phyloP scores from a whole-genome alignment of 129 eudicot species.

The Artemisia tridentata region DNA sequence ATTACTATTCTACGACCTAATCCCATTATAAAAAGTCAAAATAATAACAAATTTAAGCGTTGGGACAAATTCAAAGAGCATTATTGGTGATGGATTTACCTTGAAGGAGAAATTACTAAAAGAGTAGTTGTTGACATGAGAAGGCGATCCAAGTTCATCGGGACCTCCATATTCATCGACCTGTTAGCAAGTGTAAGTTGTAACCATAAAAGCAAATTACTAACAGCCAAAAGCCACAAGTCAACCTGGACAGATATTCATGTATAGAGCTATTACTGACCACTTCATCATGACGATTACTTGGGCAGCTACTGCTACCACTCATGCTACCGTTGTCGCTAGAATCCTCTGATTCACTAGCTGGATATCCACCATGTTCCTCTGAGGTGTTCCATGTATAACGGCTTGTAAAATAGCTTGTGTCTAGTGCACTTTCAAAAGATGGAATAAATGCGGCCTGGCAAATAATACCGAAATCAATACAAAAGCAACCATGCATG shows the following conservation, averaged over 20 bases:
- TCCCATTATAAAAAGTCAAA: too few relatives aligned
- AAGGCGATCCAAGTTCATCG: conserved; percentile 63
- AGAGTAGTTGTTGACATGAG: conserved; percentile 71
- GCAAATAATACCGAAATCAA: conserved; percentile 11
- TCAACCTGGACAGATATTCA: not conserved
- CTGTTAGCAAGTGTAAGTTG: conserved; percentile 41
- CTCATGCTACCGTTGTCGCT: conserved; percentile 82
- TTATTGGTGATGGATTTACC: conserved; percentile 41
- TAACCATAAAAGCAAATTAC: conserved; percentile 11
- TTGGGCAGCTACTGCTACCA: conserved; percentile 77
- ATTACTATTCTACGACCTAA: too few relatives aligned
- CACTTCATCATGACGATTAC: conserved; percentile 85
- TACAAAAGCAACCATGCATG: conserved; percentile 7
- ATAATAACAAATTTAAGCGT: too few relatives aligned
- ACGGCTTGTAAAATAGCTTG: conserved; percentile 96
- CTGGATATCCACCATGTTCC: conserved; percentile 59
- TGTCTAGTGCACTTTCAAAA: conserved; percentile 86
- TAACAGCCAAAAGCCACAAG: conserved; percentile 6
- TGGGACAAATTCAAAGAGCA: not conserved
- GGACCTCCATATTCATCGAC: conserved; percentile 79
- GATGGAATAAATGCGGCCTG: conserved; percentile 99
- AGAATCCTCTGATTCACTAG: conserved; percentile 82
- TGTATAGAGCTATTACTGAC: conserved; percentile 36
- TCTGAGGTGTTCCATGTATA: conserved; percentile 89
- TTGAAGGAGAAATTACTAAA: conserved; percentile 96